phyloP scores from a whole-genome alignment of 352 stramenopile species.

The Globisporangium abappressorium region DNA sequence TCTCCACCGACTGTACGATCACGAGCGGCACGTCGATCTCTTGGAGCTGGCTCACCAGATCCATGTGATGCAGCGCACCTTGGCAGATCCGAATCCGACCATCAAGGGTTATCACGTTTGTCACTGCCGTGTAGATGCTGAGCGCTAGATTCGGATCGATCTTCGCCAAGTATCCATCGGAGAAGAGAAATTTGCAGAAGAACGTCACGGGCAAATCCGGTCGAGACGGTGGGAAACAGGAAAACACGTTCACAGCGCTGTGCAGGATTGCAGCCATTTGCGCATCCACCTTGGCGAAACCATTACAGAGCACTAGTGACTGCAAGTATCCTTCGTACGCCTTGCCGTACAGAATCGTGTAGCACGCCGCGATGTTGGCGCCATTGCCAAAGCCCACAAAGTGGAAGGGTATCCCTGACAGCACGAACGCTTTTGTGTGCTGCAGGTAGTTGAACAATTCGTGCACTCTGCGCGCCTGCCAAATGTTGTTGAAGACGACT shows the following conservation, averaged over 20 bases:
- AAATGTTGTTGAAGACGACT: conserved; percentile 84
- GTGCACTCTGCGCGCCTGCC: conserved; percentile 71
- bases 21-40: conserved; percentile 75
- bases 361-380: conserved; percentile 77
- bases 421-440: conserved; percentile 61
- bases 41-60: conserved; percentile 51
- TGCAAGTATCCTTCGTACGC: conserved; percentile 50
- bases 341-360: conserved; percentile 48
- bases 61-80: conserved; percentile 73
- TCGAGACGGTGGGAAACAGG: conserved; percentile 68
- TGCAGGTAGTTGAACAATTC: conserved; percentile 87
- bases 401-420: conserved; percentile 72
- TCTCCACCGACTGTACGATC: conserved; percentile 88
- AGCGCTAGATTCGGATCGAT: conserved; percentile 87
- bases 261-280: conserved; percentile 79
- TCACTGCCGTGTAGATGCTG: conserved; percentile 92
- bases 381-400: conserved; percentile 89
- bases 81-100: conserved; percentile 79
- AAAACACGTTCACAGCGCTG: conserved; percentile 80
- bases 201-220: conserved; percentile 88
- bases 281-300: conserved; percentile 74
- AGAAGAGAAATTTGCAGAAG: conserved; percentile 92
- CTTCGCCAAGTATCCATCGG: conserved; percentile 80
- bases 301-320: conserved; percentile 82
- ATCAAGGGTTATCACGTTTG: conserved; percentile 89